phyloP scores from a whole-genome alignment of 768 basidiomycete species.

The Pisolithus tinctorius region DNA sequence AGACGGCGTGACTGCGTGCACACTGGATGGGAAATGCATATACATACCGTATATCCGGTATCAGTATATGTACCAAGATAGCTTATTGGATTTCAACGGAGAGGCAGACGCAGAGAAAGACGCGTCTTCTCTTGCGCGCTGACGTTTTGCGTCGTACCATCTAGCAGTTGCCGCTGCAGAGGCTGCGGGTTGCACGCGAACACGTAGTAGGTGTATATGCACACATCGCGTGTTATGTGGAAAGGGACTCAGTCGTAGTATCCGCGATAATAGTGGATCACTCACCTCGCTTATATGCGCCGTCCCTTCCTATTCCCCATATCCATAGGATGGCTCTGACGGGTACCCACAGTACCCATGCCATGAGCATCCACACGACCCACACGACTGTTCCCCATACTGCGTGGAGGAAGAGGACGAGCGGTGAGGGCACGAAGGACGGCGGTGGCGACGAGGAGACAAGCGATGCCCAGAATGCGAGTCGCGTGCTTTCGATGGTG shows the following conservation, averaged over 20 bases:
- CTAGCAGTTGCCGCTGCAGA: slow-evolving; percentile 4
- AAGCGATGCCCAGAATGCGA: background rate
- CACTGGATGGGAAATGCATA: too few species aligned
- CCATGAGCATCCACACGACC: background rate
- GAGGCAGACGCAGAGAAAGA: background rate
- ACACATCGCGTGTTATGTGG: background rate
- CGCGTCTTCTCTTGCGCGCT: background rate
- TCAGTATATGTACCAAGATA: background rate
- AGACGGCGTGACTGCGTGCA: too few species aligned
- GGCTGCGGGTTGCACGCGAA: background rate
- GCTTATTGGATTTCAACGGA: background rate
- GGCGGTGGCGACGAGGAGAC: background rate
- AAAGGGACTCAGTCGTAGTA: background rate
- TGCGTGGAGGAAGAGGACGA: background rate
- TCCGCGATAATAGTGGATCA: background rate
- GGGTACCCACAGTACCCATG: slow-evolving; percentile 4
- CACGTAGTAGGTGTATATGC: background rate
- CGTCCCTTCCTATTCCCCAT: slow-evolving; percentile 12
- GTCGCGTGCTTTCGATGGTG: slow-evolving; percentile 3
- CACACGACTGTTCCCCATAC: slow-evolving; percentile 5
- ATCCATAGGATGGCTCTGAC: slow-evolving; percentile 10
- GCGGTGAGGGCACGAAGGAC: background rate
- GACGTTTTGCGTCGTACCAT: background rate
- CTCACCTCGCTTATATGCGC: slow-evolving; percentile 5
- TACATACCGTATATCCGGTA: background rate